phyloP scores from a whole-genome alignment of 1,284 basidiomycete genomes.

The Cryptococcus jaspeensis region DNA sequence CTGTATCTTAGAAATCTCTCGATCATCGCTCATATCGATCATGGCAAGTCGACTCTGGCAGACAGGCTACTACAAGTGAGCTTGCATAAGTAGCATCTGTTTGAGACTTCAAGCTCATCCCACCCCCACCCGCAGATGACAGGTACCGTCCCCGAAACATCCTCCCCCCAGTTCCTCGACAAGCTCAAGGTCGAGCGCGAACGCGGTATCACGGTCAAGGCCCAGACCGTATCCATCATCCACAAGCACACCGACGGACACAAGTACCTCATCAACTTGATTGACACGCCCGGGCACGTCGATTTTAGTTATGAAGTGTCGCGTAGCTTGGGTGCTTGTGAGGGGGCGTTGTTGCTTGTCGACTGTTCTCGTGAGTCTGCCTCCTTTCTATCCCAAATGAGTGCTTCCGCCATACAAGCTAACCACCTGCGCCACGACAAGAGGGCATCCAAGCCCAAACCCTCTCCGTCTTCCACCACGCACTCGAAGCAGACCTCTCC shows the following conservation, averaged over 20 bases:
- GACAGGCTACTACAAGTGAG: slow-evolving; percentile 73
- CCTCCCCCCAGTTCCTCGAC: slow-evolving; percentile 79
- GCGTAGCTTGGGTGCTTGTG: slow-evolving; percentile 86
- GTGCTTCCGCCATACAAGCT: neutral
- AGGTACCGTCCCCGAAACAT: slow-evolving; percentile 70
- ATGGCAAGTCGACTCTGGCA: slow-evolving; percentile 89
- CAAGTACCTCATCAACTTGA: slow-evolving; percentile 82
- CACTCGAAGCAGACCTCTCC: slow-evolving; percentile 73
- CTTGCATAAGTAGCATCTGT: neutral
- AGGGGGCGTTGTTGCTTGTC: slow-evolving; percentile 85
- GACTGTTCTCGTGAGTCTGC: slow-evolving; percentile 77
- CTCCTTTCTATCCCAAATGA: neutral
- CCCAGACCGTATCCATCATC: slow-evolving; percentile 91
- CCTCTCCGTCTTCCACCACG: slow-evolving; percentile 89
- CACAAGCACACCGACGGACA: slow-evolving; percentile 60
- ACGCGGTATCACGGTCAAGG: slow-evolving; percentile 75
- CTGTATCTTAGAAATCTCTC: slow-evolving; percentile 79
- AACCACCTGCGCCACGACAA: slow-evolving; percentile 8
- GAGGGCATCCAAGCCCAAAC: slow-evolving; percentile 97
- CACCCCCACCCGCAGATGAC: slow-evolving; percentile 64
- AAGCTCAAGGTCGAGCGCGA: slow-evolving; percentile 96
- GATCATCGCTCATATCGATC: slow-evolving; percentile 89
- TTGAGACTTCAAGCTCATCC: neutral
- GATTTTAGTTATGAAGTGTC: slow-evolving; percentile 97
- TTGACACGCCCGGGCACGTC: slow-evolving; percentile 96